Conservation (phyloP, 306 rosid species). For the Delonix regia region DNA sequence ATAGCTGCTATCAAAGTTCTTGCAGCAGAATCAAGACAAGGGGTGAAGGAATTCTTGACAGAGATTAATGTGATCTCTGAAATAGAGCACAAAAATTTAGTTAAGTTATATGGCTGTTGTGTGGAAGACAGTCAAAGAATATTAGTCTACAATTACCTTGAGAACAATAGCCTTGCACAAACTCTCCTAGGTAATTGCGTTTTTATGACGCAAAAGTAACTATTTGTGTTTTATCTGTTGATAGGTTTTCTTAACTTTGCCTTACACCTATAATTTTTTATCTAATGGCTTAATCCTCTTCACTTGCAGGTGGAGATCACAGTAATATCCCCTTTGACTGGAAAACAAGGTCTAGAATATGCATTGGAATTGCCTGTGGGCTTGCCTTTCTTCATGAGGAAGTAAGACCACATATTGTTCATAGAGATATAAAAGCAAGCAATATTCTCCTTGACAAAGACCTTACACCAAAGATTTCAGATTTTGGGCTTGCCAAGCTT, state of each 20-base stretch:
- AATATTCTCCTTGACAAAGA: slow-evolving; percentile 84
- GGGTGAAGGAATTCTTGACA: slow-evolving; percentile 89
- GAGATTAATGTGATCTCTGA: slow-evolving; percentile 87
- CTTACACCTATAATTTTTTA: slow-evolving; percentile 4
- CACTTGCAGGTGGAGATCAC: slow-evolving; percentile 61
- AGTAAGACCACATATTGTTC: slow-evolving; percentile 81
- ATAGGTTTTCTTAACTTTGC: slow-evolving; percentile 7
- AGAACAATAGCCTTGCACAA: slow-evolving; percentile 86
- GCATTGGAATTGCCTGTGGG: slow-evolving; percentile 81
- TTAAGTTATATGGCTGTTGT: slow-evolving; percentile 88
- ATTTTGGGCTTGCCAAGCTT: slow-evolving; percentile 96
- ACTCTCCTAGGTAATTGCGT: slow-evolving; percentile 73
- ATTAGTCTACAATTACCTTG: slow-evolving; percentile 93
- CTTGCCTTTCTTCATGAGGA: slow-evolving; percentile 92
- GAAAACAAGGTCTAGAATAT: slow-evolving; percentile 60
- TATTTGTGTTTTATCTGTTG: neutral
- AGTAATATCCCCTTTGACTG: slow-evolving; percentile 62
- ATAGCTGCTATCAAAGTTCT: slow-evolving; percentile 95
- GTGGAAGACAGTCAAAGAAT: slow-evolving; percentile 76
- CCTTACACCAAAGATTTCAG: slow-evolving; percentile 83
- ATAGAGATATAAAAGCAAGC: slow-evolving; percentile 98
- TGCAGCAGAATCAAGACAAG: slow-evolving; percentile 89
- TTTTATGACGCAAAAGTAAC: neutral
- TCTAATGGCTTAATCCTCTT: slow-evolving; percentile 33
- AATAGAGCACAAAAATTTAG: slow-evolving; percentile 88